These are phyloP conservation scores for Syzygium syzygioides DNA, from an alignment of 441 rosid genomes.

Conservation along the genomic window DNA sequence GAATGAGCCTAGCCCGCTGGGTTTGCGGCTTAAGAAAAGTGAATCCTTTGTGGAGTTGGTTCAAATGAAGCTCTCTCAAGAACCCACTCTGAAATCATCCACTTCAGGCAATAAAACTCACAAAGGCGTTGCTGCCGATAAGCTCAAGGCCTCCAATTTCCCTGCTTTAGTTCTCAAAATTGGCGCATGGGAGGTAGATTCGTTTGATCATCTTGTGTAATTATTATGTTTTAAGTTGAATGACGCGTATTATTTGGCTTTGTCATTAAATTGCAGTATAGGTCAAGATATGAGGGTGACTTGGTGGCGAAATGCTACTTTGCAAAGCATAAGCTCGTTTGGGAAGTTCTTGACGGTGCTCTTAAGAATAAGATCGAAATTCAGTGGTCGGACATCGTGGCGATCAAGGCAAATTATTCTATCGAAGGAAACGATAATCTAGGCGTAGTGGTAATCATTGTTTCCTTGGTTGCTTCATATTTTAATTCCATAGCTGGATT, in stretches of 20 bases:
- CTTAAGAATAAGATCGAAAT: conserved; percentile 62
- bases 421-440: conserved; percentile 35
- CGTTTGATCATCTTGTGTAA: background rate
- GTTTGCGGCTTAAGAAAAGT: conserved; percentile 36
- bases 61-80: conserved; percentile 30
- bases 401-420: conserved; percentile 37
- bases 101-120: conserved; percentile 11
- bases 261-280: conserved; percentile 22
- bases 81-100: conserved; percentile 1
- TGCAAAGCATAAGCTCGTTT: conserved; percentile 63
- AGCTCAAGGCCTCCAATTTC: conserved; percentile 41
- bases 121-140: conserved; percentile 13
- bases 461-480: background rate
- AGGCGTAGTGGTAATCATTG: conserved; percentile 40
- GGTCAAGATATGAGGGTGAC: conserved; percentile 44
- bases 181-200: conserved; percentile 46
- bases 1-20: conserved; percentile 36
- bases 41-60: conserved; percentile 37
- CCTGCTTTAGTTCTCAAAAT: conserved; percentile 29
- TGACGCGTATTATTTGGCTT: background rate
- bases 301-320: conserved; percentile 60
- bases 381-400: conserved; percentile 64
- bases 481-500: background rate
- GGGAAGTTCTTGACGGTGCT: conserved; percentile 66
- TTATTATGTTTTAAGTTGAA: background rate